A percentile compares a stretch with the other conserved stretches of the same genome.
Conservation (phyloP, 805 yeast genomes). For the Geotrichum ghanense region DNA sequence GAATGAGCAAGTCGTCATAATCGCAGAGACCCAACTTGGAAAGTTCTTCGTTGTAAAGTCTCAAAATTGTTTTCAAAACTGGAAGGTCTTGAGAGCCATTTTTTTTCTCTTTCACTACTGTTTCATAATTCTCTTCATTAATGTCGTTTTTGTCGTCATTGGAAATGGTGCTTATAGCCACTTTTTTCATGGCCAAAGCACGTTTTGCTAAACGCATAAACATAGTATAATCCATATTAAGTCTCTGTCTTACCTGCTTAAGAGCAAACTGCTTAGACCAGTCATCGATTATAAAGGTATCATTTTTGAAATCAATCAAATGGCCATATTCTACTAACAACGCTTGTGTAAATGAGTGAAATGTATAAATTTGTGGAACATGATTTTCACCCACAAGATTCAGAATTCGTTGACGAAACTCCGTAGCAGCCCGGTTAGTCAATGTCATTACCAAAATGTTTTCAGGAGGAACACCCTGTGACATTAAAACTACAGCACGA, state of each 20-base stretch:
- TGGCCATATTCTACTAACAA: not conserved
- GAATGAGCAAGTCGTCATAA: conserved; percentile 71
- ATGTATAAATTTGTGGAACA: not conserved
- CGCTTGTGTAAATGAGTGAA: conserved; percentile 1
- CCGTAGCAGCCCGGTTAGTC: conserved; percentile 85
- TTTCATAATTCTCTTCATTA: too few relatives aligned
- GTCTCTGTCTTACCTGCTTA: not conserved
- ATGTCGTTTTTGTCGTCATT: too few relatives aligned
- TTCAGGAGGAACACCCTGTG: conserved; percentile 43
- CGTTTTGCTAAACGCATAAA: not conserved
- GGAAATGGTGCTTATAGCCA: too few relatives aligned
- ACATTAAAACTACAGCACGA: conserved; percentile 61
- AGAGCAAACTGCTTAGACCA: not conserved
- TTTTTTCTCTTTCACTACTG: not conserved
- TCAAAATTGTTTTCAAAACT: not conserved
- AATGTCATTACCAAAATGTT: conserved; percentile 78
- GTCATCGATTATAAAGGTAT: not conserved
- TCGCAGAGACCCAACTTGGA: conserved; percentile 39
- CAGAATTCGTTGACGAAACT: conserved; percentile 57
- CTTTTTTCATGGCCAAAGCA: not conserved
- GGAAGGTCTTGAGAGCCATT: not conserved
- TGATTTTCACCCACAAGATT: conserved; percentile 10
- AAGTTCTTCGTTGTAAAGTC: conserved; percentile 40
- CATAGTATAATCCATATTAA: not conserved
- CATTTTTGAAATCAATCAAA: not conserved